Evolutionary conservation across 805 yeast species (phyloP).

Genomic region (Cyberlindnera amylophila): DNA sequence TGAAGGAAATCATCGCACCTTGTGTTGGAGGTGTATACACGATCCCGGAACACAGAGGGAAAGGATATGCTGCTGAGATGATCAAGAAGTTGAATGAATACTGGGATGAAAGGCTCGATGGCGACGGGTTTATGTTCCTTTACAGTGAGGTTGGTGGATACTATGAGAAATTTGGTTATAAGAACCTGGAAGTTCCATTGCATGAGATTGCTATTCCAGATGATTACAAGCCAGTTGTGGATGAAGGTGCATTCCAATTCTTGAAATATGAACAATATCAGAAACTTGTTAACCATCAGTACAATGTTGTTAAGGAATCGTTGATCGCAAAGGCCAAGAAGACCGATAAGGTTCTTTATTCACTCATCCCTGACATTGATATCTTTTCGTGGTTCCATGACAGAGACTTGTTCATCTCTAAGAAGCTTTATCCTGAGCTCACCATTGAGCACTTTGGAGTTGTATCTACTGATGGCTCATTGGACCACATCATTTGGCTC

Average conservation of each 20-base stretch:
- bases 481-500: conserved; percentile 41
- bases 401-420: conserved; percentile 35
- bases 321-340: conserved; percentile 22
- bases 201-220: conserved; percentile 26
- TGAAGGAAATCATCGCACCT: conserved; percentile 32
- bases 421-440: conserved; percentile 23
- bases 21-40: conserved; percentile 63
- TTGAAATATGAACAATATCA: conserved; percentile 32
- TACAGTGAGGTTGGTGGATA: conserved; percentile 74
- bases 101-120: conserved; percentile 32
- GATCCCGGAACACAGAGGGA: conserved; percentile 41
- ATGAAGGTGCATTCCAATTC: conserved; percentile 8
- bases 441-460: conserved; percentile 28
- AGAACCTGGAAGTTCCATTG: conserved; percentile 35
- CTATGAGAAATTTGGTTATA: conserved; percentile 62
- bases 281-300: conserved; percentile 29
- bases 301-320: conserved; percentile 18
- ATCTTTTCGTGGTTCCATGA: conserved; percentile 41
- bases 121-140: conserved; percentile 38
- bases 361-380: conserved; percentile 34
- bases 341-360: conserved; percentile 25
- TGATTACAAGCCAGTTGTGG: conserved; percentile 15
- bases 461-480: conserved; percentile 18
- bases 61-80: conserved; percentile 54
- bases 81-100: conserved; percentile 33